Base-by-base conservation (phyloP, 306 rosid genomes). In the Luffa aegyptiaca region DNA sequence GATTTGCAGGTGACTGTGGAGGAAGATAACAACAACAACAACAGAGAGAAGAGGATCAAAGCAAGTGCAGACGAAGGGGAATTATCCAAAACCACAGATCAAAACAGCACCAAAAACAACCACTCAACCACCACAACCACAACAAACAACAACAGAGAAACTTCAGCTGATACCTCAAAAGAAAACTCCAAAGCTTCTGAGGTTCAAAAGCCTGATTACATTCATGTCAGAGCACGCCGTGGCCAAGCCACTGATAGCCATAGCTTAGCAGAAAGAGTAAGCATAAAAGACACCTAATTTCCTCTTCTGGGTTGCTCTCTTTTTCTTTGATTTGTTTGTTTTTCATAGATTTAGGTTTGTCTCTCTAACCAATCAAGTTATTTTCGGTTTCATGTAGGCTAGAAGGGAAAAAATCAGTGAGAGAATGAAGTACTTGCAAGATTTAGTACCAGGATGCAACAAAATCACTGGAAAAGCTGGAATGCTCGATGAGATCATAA, bases 161-260 rank as follows among this genome's bases (percentile, higher is more conserved):
- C 84, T 3, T 90, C 91, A 44, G 87, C 31, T 14, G 93, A 90
- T 31, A 88, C 80, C 73, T 91, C 92, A 0, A 91, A 87, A 80
- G 98, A 86, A 20, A 91, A 91, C 78, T 93, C 98, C 3, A 93
- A 93, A 85, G 91, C 84, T 3, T 91, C 91, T 1, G 97, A 93
- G 83, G 88, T 84, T 88, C 92, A 92, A 49, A 94, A 92, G 86
- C 88, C 87, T 3, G 98, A 90, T 74, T 94, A 90, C 88, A 94
- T 94, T 81, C 98, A 94, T 79, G 98, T 94, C 59, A 86, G 98
- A 51, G 97, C 98, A 1, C 91, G 98, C 37, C 95, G 97, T 8
- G 98, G 97, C 33, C 98, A 93, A 87, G 98, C 98, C 80, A 93
- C 98, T 17, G 98, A 93, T 84, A 93, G 97, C 83, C 98, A 93